phyloP scores from a whole-genome alignment of 257 asterid genomes.

The Ajuga chamaepitys region DNA sequence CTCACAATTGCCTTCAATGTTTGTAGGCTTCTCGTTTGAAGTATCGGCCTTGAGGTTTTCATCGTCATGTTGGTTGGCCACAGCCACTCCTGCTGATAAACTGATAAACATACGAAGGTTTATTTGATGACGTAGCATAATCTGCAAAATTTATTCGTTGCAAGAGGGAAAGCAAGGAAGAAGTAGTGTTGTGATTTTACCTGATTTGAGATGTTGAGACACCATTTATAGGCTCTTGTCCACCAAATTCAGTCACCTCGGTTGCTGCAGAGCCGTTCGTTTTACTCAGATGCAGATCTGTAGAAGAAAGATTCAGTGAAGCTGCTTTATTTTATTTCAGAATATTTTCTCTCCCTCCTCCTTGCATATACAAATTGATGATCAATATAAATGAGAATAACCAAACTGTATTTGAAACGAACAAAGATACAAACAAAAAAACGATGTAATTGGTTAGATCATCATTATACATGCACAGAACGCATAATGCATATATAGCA shows the following conservation, averaged over 20 bases:
- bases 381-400: background rate
- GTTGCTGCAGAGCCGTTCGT: slow-evolving; percentile 24
- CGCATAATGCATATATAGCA: background rate
- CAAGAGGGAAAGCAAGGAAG: background rate
- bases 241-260: slow-evolving; percentile 18
- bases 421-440: too few species aligned
- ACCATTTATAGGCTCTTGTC: slow-evolving; percentile 27
- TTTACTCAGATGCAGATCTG: slow-evolving; percentile 22
- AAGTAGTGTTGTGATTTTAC: slow-evolving; percentile 20
- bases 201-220: slow-evolving; percentile 36
- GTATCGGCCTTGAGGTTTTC: slow-evolving; percentile 7
- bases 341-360: background rate
- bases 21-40: background rate
- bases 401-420: background rate
- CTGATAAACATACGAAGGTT: slow-evolving; percentile 20
- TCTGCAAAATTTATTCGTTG: background rate
- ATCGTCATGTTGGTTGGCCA: slow-evolving; percentile 8
- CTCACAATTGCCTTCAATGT: slow-evolving; percentile 28
- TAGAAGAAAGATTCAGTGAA: slow-evolving; percentile 3
- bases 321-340: background rate
- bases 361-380: background rate
- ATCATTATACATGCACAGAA: background rate
- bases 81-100: slow-evolving; percentile 24
- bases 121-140: background rate
- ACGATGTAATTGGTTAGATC: background rate